Evolutionary conservation across 2,329 filamentous ascomycete genomes (phyloP).

Genomic region (Penicillium sp.): DNA sequence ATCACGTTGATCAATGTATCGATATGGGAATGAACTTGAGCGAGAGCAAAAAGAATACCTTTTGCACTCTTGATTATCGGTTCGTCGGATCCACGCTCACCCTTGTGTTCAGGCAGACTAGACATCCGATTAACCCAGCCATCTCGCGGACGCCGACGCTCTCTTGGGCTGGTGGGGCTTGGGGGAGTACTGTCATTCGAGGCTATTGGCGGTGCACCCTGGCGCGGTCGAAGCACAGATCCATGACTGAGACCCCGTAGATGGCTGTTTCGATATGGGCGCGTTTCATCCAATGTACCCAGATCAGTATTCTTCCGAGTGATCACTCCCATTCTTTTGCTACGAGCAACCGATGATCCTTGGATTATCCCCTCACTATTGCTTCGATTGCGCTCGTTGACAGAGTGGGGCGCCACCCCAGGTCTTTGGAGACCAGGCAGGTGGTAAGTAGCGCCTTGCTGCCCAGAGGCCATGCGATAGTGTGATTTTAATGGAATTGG

Average conservation of each 20-base stretch:
- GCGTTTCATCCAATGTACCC: conserved; percentile 53
- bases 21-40: conserved; percentile 52
- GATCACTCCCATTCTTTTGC: conserved; percentile 62
- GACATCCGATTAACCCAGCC: conserved; percentile 54
- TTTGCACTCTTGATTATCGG: conserved; percentile 58
- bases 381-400: conserved; percentile 60
- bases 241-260: conserved; percentile 59
- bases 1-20: conserved; percentile 50
- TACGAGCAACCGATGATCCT: conserved; percentile 48
- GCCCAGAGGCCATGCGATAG: conserved; percentile 59
- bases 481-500: conserved; percentile 80
- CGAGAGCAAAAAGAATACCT: conserved; percentile 56
- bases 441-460: conserved; percentile 35
- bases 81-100: conserved; percentile 47
- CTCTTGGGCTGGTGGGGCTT: conserved; percentile 47
- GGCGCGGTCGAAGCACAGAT: conserved; percentile 47
- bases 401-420: conserved; percentile 67
- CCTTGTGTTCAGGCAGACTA: conserved; percentile 57
- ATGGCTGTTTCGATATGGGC: conserved; percentile 54
- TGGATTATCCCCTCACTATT: conserved; percentile 61
- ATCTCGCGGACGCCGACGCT: conserved; percentile 43
- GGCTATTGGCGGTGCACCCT: conserved; percentile 30
- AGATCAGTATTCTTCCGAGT: conserved; percentile 57
- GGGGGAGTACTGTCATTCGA: conserved; percentile 42
- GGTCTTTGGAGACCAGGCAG: conserved; percentile 62